phyloP scores from a whole-genome alignment of 257 asterid species.

The Nicotiana tomentosiformis region DNA sequence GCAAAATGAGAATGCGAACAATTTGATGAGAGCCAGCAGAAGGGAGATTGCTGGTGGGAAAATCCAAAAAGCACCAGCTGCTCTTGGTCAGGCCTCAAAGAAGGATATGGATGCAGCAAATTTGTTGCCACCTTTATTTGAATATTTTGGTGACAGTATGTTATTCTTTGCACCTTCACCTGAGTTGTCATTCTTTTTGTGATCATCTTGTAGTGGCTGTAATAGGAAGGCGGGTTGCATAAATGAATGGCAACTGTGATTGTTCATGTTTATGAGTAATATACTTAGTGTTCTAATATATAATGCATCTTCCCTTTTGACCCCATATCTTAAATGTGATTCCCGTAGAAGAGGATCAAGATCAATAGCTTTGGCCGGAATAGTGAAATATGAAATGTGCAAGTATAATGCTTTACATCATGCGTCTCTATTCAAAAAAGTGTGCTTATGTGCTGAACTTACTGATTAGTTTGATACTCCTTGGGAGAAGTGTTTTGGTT shows the following conservation, averaged over 20 bases:
- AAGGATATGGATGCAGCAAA: slow-evolving; percentile 42
- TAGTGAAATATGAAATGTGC: background rate
- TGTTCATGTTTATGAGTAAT: background rate
- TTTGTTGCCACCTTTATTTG: slow-evolving; percentile 46
- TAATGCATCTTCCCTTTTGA: background rate
- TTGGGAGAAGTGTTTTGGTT: too few relatives aligned
- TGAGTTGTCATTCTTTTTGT: slow-evolving; percentile 53
- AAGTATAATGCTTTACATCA: background rate
- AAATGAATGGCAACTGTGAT: background rate
- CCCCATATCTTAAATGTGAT: background rate
- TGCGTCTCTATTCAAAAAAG: background rate
- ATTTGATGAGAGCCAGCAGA: slow-evolving; percentile 33
- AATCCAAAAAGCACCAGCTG: slow-evolving; percentile 39
- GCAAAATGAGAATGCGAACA: slow-evolving; percentile 32
- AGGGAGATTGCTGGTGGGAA: slow-evolving; percentile 36
- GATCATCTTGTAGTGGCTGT: slow-evolving; percentile 12
- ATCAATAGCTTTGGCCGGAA: background rate
- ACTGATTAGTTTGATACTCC: too few relatives aligned
- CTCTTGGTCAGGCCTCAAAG: slow-evolving; percentile 57
- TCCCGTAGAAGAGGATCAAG: background rate
- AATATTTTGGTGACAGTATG: slow-evolving; percentile 82
- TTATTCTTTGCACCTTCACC: slow-evolving; percentile 62
- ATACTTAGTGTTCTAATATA: background rate
- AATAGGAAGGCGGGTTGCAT: background rate
- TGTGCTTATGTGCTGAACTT: background rate